Percentiles rank a stretch among this genome's conserved stretches.
Conservation (phyloP, 306 rosid genomes). For the Spatholobus suberectus region DNA sequence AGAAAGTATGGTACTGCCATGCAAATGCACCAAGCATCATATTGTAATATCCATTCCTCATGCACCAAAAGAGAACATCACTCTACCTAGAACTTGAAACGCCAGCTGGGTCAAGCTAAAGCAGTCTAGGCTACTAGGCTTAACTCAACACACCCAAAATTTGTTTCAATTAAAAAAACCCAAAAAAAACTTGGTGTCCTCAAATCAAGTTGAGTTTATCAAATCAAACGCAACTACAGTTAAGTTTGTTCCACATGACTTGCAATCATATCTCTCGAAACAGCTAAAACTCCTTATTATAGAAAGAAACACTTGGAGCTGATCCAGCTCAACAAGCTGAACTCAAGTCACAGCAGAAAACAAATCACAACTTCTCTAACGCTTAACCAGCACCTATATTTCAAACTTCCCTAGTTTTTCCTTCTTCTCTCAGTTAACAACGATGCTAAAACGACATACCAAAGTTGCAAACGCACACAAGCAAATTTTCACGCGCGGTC, state of each 20-base stretch:
- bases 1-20: background rate
- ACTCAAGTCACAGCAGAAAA: background rate
- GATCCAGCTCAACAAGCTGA: constrained; percentile 27
- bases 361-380: constrained; percentile 8
- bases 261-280: background rate
- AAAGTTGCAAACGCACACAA: background rate
- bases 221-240: background rate
- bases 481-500: background rate
- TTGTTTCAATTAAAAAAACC: no score
- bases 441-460: constrained; percentile 6
- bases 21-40: constrained; percentile 20
- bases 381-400: background rate
- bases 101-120: constrained; percentile 16
- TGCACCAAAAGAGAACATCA: background rate
- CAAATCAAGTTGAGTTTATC: constrained; percentile 19
- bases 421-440: background rate
- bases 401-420: background rate
- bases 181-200: background rate
- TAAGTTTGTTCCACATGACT: background rate
- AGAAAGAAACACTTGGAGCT: constrained; percentile 16
- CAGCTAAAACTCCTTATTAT: background rate
- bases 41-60: background rate
- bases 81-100: constrained; percentile 21
- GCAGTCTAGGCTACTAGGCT: background rate
- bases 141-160: background rate